A percentile compares a stretch with the other conserved stretches of the same genome.
phyloP scores from a whole-genome alignment of 2,329 filamentous ascomycete species.

The Colletotrichum sp. region DNA sequence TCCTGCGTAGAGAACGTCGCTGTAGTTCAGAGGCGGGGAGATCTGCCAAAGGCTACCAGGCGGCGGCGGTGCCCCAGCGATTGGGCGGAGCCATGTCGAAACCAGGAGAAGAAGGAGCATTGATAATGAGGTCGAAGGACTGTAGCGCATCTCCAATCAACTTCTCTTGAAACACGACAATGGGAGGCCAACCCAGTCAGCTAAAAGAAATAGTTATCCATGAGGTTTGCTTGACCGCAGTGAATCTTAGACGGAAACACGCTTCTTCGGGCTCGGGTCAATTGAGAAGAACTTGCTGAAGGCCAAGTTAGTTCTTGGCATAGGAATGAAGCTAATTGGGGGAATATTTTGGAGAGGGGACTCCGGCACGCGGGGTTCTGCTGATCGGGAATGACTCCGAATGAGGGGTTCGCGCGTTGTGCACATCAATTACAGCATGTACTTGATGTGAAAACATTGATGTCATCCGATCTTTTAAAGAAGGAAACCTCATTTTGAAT shows the following conservation, averaged over 20 bases:
- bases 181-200: not conserved
- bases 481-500: not conserved
- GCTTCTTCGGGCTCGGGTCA: not conserved
- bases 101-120: not conserved
- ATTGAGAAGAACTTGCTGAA: not conserved
- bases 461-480: not conserved
- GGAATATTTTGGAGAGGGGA: not conserved
- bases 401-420: not conserved
- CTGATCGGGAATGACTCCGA: not conserved
- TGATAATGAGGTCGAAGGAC: not conserved
- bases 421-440: not conserved
- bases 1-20: conserved; percentile 26
- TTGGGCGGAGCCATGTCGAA: not conserved
- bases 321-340: not conserved
- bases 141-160: not conserved
- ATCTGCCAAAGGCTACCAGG: conserved; percentile 24
- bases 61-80: not conserved
- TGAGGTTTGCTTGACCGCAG: not conserved
- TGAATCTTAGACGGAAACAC: not conserved
- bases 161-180: not conserved
- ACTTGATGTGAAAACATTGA: not conserved
- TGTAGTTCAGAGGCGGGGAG: conserved; percentile 25
- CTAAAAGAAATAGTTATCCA: not conserved
- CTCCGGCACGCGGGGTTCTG: not conserved
- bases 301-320: not conserved